Evolutionary conservation across 2,329 filamentous ascomycete genomes (phyloP), one percentile per base, ranked within the genome.

Genomic region (Sphaceloma murrayae): DNA sequence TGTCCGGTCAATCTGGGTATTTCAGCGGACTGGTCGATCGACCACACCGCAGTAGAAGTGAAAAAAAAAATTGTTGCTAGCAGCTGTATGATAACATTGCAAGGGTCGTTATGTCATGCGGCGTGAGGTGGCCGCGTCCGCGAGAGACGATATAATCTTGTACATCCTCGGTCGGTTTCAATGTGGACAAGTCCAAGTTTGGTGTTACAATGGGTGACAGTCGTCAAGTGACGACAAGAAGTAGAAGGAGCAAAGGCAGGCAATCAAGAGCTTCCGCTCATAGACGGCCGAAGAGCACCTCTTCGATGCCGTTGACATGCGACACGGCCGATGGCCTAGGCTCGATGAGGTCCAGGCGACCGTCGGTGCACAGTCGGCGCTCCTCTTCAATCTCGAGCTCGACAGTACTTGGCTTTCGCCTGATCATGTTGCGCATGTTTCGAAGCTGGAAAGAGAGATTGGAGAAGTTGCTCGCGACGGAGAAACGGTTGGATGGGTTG

Each of bases 371-470:
- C 10, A 30, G 24, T 7, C 46, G 45, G 10, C 46, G 46, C 45
- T 55, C 53, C 48, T 55, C 53, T 42, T 53, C 52, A 17, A 54
- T 46, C 46, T 52, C 49, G 17, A 55, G 47, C 30, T 54, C 52
- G n/a, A 50, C 29, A 29, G 44, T 38, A 46, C 51, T 53, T 10
- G 51, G 53, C 29, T 50, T 52, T 27, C 52, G 52, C 19, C 48
- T 47, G 17, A 52, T 44, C 48, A 52, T 46, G 47, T 51, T 48
- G 18, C 46, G 48, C 39, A 45, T 45, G 43, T 46, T 43, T 29
- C 29, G 42, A 10, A 48, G 49, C 11, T 45, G n/a, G 24, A 50
- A 40, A 3, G 47, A 51, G 29, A 47, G 46, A 34, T 36, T 46
- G 42, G 47, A 45, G 9, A 52, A 50, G 47, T 43, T 46, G n/a